Percentiles rank a stretch among this genome's conserved stretches.
Conservation (phyloP, 257 asterid species). For the Solanum lycopersicoides region DNA sequence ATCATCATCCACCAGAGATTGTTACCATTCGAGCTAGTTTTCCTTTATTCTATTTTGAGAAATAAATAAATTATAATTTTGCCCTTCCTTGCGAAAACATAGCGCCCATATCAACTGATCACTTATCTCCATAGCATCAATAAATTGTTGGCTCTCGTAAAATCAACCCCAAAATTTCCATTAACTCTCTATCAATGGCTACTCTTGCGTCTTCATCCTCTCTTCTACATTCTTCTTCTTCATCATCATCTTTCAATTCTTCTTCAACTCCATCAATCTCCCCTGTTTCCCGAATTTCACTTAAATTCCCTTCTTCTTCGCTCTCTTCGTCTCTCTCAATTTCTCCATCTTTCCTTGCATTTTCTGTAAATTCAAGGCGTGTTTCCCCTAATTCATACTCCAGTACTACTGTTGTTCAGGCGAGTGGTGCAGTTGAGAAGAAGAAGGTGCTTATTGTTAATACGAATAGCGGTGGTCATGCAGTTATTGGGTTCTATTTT, state of each 20-base stretch:
- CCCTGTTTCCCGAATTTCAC: conserved; percentile 26
- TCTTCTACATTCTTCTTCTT: conserved; percentile 28
- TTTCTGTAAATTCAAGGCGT: conserved; percentile 19
- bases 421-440: conserved; percentile 42
- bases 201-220: conserved; percentile 49
- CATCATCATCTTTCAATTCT: conserved; percentile 20
- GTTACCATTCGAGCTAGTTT: neutral
- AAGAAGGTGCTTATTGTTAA: conserved; percentile 77
- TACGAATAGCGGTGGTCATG: conserved; percentile 89
- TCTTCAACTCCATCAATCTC: conserved; percentile 34
- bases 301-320: conserved; percentile 21
- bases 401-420: conserved; percentile 28
- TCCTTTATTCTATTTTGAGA: neutral
- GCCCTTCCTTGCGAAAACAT: neutral
- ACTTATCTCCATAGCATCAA: neutral
- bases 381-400: neutral
- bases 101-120: neutral
- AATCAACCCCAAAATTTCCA: neutral
- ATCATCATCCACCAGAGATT: too few species aligned
- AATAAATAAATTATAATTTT: neutral
- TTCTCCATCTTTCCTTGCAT: conserved; percentile 32
- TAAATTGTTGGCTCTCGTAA: conserved; percentile 2
- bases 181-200: conserved; percentile 44
- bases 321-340: conserved; percentile 49
- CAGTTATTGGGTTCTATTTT: conserved; percentile 84